Base-by-base conservation (phyloP, 2,329 filamentous ascomycete species). In the Madurella fahalii region DNA sequence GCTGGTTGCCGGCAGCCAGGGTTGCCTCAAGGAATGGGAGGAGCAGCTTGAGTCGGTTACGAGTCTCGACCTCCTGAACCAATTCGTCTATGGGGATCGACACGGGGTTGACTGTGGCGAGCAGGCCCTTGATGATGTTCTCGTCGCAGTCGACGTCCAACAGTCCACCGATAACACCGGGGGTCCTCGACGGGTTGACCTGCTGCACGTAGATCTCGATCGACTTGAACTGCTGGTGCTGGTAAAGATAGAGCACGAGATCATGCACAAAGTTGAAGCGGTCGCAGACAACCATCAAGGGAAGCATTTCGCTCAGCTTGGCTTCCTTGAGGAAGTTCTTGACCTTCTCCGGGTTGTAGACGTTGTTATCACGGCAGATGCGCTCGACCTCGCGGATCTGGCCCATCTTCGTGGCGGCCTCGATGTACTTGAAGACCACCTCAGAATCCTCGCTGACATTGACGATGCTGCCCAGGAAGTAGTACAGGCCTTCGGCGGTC, bases 261-360 rank as follows among this genome's bases (percentile, higher is more conserved):
- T 99, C 94, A 68, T 99, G 94, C 41, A 97, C 90, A 68, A 99
- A 96, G 77, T 97, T 95, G 82, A 95, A 96, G n/a, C 93, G 90
- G 69, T 99, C 94, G 74, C 95, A 99, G 56, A 99, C 91, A 64
- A 97, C 96, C 74, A 99, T 99, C 52, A 99, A 78, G 42, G 94
- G 94, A 42, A 99, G 81, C 75, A 96, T 93, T 72, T 99, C 94
- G 2, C 87, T 85, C 43, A 99, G 79, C 62, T 86, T 88, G 52
- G 94, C 93, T 71, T 99, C 95, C 77, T 99, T 99, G 58, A 99
- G 78, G 83, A 97, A 99, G 77, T 99, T 99, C 81, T 96, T 96
- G 54, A 96, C 90, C 79, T 96, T 95, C 73, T 96, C 91, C 0
- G 91, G 82, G 71, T 96, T 93, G 74, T 91, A 93, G 67, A 82